phyloP scores from a whole-genome alignment of 23 red algal genomes.

The Chondrus crispus region DNA sequence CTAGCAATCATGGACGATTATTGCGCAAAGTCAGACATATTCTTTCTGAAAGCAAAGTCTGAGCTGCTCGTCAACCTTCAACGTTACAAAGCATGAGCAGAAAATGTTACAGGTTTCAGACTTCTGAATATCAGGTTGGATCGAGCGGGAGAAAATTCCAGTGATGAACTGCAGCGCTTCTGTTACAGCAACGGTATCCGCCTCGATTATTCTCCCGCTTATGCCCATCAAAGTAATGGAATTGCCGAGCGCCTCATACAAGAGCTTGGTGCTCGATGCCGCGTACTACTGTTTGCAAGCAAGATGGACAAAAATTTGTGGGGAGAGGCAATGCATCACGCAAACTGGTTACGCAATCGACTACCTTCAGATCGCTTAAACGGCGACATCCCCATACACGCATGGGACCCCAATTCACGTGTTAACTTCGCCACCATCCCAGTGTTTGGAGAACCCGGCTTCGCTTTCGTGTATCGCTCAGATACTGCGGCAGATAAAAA shows the following conservation, averaged over 20 bases:
- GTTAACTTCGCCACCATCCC: neutral
- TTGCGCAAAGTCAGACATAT: neutral
- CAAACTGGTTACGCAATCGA: neutral
- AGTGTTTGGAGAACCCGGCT: neutral
- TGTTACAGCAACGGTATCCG: neutral
- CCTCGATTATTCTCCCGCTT: neutral
- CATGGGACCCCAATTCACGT: neutral
- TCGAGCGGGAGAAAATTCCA: neutral
- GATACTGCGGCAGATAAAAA: neutral
- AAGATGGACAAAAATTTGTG: neutral
- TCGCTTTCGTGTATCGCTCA: neutral
- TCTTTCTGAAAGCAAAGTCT: neutral
- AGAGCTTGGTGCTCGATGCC: neutral
- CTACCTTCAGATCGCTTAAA: neutral
- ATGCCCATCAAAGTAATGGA: neutral
- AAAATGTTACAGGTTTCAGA: neutral
- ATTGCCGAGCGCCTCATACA: neutral
- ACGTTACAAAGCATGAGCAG: neutral
- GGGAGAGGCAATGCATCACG: neutral
- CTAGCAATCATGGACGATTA: neutral
- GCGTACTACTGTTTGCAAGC: neutral
- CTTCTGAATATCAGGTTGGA: neutral
- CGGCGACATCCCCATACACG: neutral
- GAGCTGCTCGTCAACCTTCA: neutral
- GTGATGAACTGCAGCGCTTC: neutral